Evolutionary conservation across 345 rosid species (phyloP).

Genomic region (Populus simonii): DNA sequence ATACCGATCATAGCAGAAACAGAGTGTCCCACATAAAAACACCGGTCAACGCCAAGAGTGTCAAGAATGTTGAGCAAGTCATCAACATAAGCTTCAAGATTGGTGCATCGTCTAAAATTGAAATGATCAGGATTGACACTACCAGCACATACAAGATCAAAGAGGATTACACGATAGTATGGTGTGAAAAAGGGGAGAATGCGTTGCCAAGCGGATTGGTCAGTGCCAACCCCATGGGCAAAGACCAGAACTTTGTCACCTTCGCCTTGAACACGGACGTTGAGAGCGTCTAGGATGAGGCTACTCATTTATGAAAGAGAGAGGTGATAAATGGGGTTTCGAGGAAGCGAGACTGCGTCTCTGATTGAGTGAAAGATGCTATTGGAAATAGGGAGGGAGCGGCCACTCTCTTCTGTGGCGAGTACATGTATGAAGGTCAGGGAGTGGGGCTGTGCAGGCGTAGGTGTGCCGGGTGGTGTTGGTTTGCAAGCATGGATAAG

Average conservation of each 20-base stretch:
- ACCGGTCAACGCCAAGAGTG: constrained; percentile 51
- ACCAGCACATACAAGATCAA: constrained; percentile 82
- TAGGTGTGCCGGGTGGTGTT: too few species aligned
- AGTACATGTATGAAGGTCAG: not conserved
- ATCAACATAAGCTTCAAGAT: constrained; percentile 71
- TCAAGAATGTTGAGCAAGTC: constrained; percentile 76
- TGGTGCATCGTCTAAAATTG: constrained; percentile 54
- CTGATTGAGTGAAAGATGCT: not conserved
- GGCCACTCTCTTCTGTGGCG: not conserved
- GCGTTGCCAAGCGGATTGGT: constrained; percentile 84
- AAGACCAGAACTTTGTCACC: constrained; percentile 62
- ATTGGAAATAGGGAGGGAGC: not conserved
- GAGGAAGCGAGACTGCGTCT: not conserved
- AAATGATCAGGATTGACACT: constrained; percentile 81
- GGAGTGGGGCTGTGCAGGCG: not conserved
- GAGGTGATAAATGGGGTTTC: not conserved
- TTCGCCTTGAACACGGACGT: constrained; percentile 63
- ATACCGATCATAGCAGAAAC: constrained; percentile 87
- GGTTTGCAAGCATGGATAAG: too few species aligned
- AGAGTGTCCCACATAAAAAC: constrained; percentile 82
- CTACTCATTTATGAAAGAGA: constrained; percentile 35
- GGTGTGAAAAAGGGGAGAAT: constrained; percentile 61
- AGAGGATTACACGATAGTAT: constrained; percentile 53
- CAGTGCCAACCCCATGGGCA: constrained; percentile 85
- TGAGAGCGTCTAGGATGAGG: constrained; percentile 58